A percentile compares a stretch with the other conserved stretches of the same genome.
Conservation (phyloP, 2,329 filamentous ascomycete genomes). For the Pseudopyricularia javanii region DNA sequence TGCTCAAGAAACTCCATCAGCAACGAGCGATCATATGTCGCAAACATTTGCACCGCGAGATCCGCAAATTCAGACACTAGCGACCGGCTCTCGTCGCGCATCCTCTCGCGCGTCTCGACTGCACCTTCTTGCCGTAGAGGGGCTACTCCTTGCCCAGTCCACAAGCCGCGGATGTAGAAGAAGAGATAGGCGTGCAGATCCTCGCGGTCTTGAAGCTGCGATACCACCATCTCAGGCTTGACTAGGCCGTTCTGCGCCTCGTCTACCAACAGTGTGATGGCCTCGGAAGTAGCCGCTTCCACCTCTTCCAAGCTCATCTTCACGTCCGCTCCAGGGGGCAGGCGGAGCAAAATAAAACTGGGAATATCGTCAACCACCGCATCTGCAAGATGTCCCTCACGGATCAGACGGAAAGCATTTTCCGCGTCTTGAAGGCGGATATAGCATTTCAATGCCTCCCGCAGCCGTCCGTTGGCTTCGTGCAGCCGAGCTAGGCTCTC, state of each 20-base stretch:
- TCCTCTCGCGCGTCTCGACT: conserved; percentile 40
- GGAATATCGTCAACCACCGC: conserved; percentile 83
- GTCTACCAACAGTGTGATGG: conserved; percentile 75
- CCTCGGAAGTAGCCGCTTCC: conserved; percentile 68
- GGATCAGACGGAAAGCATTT: conserved; percentile 73
- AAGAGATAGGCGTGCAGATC: conserved; percentile 66
- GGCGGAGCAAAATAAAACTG: conserved; percentile 75
- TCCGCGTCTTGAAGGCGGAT: conserved; percentile 88
- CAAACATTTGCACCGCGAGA: conserved; percentile 75
- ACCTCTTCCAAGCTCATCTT: conserved; percentile 58
- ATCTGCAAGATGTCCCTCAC: conserved; percentile 80
- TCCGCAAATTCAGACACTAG: conserved; percentile 83
- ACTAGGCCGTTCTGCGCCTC: conserved; percentile 86
- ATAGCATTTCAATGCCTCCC: conserved; percentile 79
- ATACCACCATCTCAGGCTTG: conserved; percentile 62
- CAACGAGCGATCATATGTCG: conserved; percentile 55
- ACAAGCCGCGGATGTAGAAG: conserved; percentile 82
- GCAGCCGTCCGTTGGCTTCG: conserved; percentile 66
- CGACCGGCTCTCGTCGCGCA: conserved; percentile 47
- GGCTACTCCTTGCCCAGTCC: conserved; percentile 57
- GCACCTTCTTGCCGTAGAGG: conserved; percentile 26
- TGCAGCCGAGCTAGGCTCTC: conserved; percentile 76
- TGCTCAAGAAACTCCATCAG: conserved; percentile 80
- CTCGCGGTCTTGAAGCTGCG: conserved; percentile 49
- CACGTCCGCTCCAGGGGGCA: conserved; percentile 57